phyloP scores from a whole-genome alignment of 495 filamentous ascomycete species.

The Hyaloscypha finlandica region DNA sequence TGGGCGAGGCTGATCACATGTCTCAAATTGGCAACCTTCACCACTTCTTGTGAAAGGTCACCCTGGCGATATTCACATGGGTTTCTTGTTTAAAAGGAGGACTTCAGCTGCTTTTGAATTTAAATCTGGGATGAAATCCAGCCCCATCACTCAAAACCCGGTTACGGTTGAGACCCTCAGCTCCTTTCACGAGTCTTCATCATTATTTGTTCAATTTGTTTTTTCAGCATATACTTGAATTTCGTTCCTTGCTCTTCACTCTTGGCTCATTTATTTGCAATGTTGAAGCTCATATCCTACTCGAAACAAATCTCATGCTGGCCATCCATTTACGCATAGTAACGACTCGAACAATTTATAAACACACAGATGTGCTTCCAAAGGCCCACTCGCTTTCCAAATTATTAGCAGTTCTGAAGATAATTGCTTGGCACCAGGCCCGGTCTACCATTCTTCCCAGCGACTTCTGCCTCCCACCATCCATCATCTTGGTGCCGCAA shows the following conservation, averaged over 20 bases:
- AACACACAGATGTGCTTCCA: not conserved
- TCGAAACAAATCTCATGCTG: not conserved
- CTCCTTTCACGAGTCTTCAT: no score
- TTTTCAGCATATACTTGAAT: not conserved
- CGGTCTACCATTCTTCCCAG: conserved; percentile 68
- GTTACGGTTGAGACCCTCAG: no score
- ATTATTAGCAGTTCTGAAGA: conserved; percentile 66
- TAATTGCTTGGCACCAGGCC: conserved; percentile 98
- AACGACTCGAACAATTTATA: not conserved
- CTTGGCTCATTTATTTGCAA: conserved; percentile 5
- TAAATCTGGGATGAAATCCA: no score
- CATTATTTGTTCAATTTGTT: not conserved
- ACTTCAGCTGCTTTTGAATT: no score
- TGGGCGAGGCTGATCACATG: not conserved
- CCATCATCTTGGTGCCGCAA: conserved; percentile 93
- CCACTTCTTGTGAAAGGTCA: no score
- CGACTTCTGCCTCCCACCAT: conserved; percentile 98
- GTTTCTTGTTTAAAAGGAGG: no score
- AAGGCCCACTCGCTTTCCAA: not conserved
- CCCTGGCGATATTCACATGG: no score
- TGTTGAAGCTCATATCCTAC: conserved; percentile 3
- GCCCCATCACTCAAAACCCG: no score
- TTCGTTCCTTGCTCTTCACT: not conserved
- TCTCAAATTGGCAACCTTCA: not conserved
- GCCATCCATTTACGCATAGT: not conserved